Evolutionary conservation across 768 basidiomycete genomes (phyloP).

Genomic region (Coprinopsis sp.): DNA sequence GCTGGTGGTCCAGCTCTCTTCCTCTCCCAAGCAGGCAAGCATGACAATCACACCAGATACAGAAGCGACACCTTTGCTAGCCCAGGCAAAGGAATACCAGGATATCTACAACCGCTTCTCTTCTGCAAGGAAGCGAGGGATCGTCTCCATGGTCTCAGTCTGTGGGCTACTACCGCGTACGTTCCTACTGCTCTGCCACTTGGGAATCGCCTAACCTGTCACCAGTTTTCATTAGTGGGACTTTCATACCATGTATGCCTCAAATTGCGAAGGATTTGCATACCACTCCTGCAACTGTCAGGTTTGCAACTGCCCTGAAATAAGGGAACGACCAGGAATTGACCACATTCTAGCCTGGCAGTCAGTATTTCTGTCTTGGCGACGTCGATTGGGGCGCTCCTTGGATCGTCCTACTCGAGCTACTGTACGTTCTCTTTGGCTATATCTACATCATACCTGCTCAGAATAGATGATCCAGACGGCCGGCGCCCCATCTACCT

Average conservation of each 20-base stretch:
- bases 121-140: constrained; percentile 35
- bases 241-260: constrained; percentile 73
- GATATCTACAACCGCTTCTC: constrained; percentile 46
- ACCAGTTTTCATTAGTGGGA: constrained; percentile 62
- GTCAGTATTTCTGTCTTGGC: constrained; percentile 34
- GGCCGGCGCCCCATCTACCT: constrained; percentile 63
- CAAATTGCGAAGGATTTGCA: constrained; percentile 63
- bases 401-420: constrained; percentile 33
- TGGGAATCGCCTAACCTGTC: background rate
- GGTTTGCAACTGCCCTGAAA: constrained; percentile 26
- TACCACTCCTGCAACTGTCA: constrained; percentile 53
- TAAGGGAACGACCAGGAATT: background rate
- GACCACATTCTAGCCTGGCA: constrained; percentile 22
- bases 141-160: constrained; percentile 47
- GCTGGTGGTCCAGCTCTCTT: no score
- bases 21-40: no score
- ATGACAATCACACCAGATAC: no score
- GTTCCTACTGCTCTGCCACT: constrained; percentile 27
- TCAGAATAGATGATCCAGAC: constrained; percentile 38
- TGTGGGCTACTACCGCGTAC: constrained; percentile 52
- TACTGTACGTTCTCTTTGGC: constrained; percentile 25
- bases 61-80: no score
- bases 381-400: constrained; percentile 27
- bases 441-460: background rate
- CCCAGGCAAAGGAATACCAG: no score